Conservation (phyloP, 164 flowering plant genomes). For the Tetracentron sinense region DNA sequence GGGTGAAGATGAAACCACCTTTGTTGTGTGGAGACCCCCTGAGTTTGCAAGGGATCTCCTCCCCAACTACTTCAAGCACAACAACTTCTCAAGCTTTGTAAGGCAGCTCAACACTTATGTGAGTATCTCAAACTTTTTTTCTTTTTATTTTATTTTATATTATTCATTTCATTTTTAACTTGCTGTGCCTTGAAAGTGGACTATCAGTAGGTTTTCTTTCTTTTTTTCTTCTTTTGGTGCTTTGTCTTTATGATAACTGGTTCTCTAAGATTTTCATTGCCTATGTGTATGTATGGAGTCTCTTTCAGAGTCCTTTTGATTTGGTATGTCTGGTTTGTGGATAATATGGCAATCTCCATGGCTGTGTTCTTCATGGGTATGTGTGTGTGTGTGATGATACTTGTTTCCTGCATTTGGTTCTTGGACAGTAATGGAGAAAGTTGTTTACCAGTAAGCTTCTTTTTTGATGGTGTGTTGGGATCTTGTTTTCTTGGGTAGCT, state of each 20-base stretch:
- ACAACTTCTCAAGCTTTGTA: conserved; percentile 65
- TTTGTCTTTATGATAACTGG: not conserved
- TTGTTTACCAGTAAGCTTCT: not conserved
- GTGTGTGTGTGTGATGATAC: too few relatives aligned
- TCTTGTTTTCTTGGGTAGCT: not conserved
- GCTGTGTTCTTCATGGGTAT: not conserved
- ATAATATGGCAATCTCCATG: not conserved
- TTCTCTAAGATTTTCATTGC: too few relatives aligned
- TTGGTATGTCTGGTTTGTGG: too few relatives aligned
- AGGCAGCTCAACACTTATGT: conserved; percentile 69
- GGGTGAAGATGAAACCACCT: conserved; percentile 46
- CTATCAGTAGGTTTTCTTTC: not conserved
- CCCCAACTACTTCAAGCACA: conserved; percentile 65
- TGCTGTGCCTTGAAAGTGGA: not conserved
- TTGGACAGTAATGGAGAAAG: not conserved
- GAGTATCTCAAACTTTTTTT: not conserved
- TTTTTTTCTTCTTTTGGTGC: not conserved
- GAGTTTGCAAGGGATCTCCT: conserved; percentile 54
- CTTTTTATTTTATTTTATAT: not conserved
- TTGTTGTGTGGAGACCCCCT: conserved; percentile 57
- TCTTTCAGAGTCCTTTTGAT: too few relatives aligned
- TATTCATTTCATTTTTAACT: conserved; percentile 7
- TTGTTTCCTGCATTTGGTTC: too few relatives aligned
- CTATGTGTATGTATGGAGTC: too few relatives aligned
- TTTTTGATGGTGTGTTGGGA: not conserved